Evolutionary conservation across 176 grass and related monocot genomes (phyloP).

Genomic region (Canna indica): DNA sequence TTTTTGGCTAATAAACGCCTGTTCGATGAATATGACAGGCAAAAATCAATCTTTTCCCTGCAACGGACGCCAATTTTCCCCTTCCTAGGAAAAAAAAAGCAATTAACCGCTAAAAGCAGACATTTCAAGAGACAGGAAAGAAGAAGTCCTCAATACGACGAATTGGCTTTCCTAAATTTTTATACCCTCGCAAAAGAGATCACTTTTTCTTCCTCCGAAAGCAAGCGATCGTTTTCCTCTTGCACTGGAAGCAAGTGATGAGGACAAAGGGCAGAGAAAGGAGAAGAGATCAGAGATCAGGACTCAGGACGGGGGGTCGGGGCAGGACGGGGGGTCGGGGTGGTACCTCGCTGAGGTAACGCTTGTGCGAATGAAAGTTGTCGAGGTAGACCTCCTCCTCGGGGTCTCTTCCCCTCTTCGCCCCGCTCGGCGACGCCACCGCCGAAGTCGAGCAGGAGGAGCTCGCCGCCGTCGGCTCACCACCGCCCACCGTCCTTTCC

Average conservation of each 20-base stretch:
- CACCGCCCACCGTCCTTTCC: conserved; percentile 1
- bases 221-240: background rate
- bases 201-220: background rate
- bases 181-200: background rate
- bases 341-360: conserved; percentile 81
- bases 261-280: background rate
- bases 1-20: background rate
- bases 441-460: conserved; percentile 36
- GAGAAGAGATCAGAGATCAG: background rate
- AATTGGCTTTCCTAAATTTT: background rate
- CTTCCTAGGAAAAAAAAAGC: background rate
- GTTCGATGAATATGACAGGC: background rate
- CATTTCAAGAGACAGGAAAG: background rate
- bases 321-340: background rate
- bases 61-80: background rate
- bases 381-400: conserved; percentile 95
- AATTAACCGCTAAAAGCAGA: background rate
- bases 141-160: background rate
- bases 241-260: background rate
- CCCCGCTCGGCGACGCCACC: conserved; percentile 20
- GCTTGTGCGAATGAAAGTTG: conserved; percentile 94
- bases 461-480: conserved; percentile 38
- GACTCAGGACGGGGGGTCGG: background rate
- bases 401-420: conserved; percentile 77
- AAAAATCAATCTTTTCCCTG: background rate